Percentiles rank a stretch among this genome's conserved stretches.
Evolutionary conservation across 495 filamentous ascomycete species (phyloP).

Genomic region (Xylaria curta): DNA sequence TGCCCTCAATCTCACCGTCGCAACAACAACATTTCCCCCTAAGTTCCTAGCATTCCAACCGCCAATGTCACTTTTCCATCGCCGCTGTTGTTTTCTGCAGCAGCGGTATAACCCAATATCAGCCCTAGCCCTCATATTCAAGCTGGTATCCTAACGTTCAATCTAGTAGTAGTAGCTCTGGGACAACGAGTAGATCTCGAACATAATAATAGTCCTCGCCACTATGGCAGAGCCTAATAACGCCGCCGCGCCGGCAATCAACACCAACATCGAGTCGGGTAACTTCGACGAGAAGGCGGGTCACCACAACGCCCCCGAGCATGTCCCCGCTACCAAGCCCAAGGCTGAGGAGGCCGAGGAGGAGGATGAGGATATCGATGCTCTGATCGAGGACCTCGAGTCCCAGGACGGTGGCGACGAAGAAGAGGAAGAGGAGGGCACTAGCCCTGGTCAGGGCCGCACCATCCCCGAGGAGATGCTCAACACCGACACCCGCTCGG

Average conservation of each 20-base stretch:
- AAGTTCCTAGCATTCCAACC: constrained; percentile 23
- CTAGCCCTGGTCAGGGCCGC: constrained; percentile 55
- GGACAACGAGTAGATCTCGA: constrained; percentile 32
- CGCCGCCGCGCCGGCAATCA: constrained; percentile 55
- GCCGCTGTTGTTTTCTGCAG: constrained; percentile 9
- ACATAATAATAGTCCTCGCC: constrained; percentile 34
- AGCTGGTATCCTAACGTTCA: constrained; percentile 27
- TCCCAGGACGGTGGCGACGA: constrained; percentile 72
- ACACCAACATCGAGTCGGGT: constrained; percentile 62
- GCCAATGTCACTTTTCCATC: neutral
- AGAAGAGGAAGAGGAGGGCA: constrained; percentile 60
- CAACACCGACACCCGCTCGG: constrained; percentile 70
- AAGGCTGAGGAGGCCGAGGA: constrained; percentile 63
- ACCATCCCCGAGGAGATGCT: constrained; percentile 70
- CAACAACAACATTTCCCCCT: neutral
- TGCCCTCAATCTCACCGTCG: constrained; percentile 32
- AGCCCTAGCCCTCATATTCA: neutral
- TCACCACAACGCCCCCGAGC: constrained; percentile 31
- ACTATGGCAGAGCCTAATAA: constrained; percentile 57
- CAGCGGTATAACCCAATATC: neutral
- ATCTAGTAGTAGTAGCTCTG: constrained; percentile 27
- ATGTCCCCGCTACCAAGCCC: constrained; percentile 35
- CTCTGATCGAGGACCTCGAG: constrained; percentile 82
- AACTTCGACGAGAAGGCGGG: constrained; percentile 63
- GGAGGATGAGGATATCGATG: constrained; percentile 76